phyloP scores from a whole-genome alignment of 2,329 filamentous ascomycete genomes.

The Sporothrix brunneoviolacea region DNA sequence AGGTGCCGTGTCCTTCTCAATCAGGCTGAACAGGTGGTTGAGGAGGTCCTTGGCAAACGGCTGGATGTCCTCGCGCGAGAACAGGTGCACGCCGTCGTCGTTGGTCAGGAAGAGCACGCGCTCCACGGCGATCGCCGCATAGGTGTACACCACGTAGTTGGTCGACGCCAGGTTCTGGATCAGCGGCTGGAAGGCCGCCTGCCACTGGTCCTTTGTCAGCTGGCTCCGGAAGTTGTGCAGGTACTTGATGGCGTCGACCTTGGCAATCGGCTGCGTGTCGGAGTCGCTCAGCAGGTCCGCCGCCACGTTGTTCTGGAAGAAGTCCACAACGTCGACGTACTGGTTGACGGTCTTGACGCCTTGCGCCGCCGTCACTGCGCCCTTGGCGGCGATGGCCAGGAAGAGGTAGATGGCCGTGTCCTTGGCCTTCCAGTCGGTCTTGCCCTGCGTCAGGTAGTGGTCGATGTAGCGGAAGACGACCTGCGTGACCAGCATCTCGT shows the following conservation, averaged over 20 bases:
- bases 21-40: constrained; percentile 82
- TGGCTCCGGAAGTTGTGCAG: constrained; percentile 96
- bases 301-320: constrained; percentile 89
- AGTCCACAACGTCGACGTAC: constrained; percentile 84
- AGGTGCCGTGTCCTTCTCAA: constrained; percentile 76
- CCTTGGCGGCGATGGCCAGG: constrained; percentile 88
- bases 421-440: constrained; percentile 90
- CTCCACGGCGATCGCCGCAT: constrained; percentile 94
- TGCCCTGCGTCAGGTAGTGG: constrained; percentile 75
- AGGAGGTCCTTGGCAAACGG: constrained; percentile 80
- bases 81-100: constrained; percentile 67
- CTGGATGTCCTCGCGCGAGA: constrained; percentile 70
- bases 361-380: constrained; percentile 75
- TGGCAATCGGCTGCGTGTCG: constrained; percentile 73
- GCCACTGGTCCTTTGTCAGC: constrained; percentile 87
- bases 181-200: constrained; percentile 77
- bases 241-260: constrained; percentile 97
- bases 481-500: constrained; percentile 74
- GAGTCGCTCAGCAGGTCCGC: constrained; percentile 71
- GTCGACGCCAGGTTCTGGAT: constrained; percentile 84
- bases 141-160: constrained; percentile 97
- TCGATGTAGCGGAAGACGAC: constrained; percentile 85
- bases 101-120: constrained; percentile 79
- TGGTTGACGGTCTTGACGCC: constrained; percentile 87
- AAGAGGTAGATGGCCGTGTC: constrained; percentile 98